Conservation (phyloP, 2,329 filamentous ascomycete species). For the Penicillium italicum region DNA sequence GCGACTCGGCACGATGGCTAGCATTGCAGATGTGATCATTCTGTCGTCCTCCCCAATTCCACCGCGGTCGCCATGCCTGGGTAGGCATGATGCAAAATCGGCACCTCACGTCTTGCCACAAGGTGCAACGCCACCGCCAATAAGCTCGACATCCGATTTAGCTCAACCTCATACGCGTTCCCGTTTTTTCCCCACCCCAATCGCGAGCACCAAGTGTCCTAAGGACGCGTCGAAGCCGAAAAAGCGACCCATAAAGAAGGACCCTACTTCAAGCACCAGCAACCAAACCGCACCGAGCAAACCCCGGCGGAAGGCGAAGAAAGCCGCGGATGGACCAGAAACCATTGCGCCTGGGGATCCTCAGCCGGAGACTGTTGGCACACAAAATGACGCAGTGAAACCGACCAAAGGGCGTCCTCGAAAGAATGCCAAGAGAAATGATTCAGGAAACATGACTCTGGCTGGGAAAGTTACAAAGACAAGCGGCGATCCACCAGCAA, state of each 20-base stretch:
- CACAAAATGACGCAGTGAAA: conserved; percentile 17
- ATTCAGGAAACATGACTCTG: conserved; percentile 32
- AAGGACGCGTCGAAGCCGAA: conserved; percentile 11
- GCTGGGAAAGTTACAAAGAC: conserved; percentile 38
- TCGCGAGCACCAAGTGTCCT: background rate
- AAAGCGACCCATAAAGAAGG: conserved; percentile 13
- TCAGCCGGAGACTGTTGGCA: conserved; percentile 4
- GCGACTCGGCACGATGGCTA: conserved; percentile 36
- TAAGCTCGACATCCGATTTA: conserved; percentile 28
- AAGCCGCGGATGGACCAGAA: conserved; percentile 11
- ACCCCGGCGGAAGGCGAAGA: conserved; percentile 15
- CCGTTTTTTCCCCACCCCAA: conserved; percentile 24
- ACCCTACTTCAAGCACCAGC: conserved; percentile 2
- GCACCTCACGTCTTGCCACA: conserved; percentile 19
- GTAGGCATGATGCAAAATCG: conserved; percentile 13
- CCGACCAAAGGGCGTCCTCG: conserved; percentile 23
- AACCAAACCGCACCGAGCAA: conserved; percentile 8
- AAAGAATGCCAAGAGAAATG: conserved; percentile 25
- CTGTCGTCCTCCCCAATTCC: conserved; percentile 43
- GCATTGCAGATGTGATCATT: conserved; percentile 36
- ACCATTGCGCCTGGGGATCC: background rate
- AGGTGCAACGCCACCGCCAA: conserved; percentile 23
- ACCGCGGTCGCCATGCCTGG: conserved; percentile 31
- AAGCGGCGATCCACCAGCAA: conserved; percentile 12
- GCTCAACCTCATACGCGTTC: conserved; percentile 24